Base-by-base conservation (phyloP, 2,329 filamentous ascomycete species). In the Microdochium trichocladiopsis region DNA sequence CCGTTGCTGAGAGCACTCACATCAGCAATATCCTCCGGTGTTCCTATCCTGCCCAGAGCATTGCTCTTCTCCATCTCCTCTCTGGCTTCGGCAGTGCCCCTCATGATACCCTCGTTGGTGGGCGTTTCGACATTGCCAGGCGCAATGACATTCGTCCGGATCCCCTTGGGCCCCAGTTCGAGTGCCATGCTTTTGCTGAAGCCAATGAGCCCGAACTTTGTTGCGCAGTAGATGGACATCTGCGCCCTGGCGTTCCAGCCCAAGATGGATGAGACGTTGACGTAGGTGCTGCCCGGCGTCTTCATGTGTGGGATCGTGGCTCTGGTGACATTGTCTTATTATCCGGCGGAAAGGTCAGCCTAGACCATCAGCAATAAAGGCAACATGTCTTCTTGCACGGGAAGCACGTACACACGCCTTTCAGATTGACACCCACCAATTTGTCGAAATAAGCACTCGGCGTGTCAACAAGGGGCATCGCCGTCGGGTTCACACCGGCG, bases 401-500 rank as follows among this genome's bases (percentile, higher is more conserved):
- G 11, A 41, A 10, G 22, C 16, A 45, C 41, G 21, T 23, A 45
- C 41, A 77, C 1, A 69, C 67, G 8, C 73, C 72, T 33, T 69
- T 69, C 11, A 78, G 56, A 53, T 78, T 78, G 0, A 69, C 69
- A 50, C 69, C 67, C 22, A 78, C 62, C 8, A 78, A 62, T 47
- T 67, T 71, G 55, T 74, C 69, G 63, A 69, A 77, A 57, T 76
- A 79, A 11, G 64, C 73, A 52, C 80, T 72, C 2, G 66, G 65
- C 1, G 69, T 70, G 4, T 69, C 61, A 28, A 65, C 66, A 25
- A 75, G 65, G 2, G 68, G 60, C 23, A 71, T 63, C 1, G 62
- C 60, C 1, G 71, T 75, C 2, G 75, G 74, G 55, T 78, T 78
- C n/a, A 77, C 63, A 31, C 74, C 74, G 6, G 69, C 65, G 51